Percentiles rank a stretch among this genome's conserved stretches.
Conservation (phyloP, 2,329 filamentous ascomycete species). For the Trichoderma arundinaceum region DNA sequence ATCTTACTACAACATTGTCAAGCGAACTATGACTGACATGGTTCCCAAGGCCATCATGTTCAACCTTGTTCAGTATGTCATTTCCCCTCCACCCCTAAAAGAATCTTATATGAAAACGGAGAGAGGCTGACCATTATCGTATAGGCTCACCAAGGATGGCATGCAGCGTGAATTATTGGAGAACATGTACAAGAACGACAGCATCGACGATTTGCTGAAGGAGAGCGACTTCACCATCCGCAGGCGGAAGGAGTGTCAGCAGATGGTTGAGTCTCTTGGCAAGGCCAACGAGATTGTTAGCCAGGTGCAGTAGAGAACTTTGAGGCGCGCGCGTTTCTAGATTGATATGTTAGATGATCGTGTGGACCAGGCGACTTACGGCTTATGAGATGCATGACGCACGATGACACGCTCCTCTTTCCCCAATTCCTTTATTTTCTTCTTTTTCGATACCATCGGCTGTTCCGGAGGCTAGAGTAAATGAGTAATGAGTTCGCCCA, state of each 20-base stretch:
- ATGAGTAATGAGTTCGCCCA: constrained; percentile 41
- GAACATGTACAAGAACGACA: constrained; percentile 93
- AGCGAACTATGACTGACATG: constrained; percentile 99
- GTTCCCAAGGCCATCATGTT: constrained; percentile 99
- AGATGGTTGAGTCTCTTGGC: constrained; percentile 94
- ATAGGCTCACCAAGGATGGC: constrained; percentile 90
- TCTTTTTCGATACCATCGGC: constrained; percentile 49
- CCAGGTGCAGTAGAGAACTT: constrained; percentile 63
- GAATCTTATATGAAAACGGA: not conserved
- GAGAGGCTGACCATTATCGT: not conserved
- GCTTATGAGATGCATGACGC: constrained; percentile 31
- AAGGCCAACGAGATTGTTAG: constrained; percentile 96
- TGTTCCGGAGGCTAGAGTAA: constrained; percentile 45
- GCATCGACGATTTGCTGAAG: constrained; percentile 92
- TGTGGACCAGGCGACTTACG: constrained; percentile 21
- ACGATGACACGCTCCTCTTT: constrained; percentile 21
- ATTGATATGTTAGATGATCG: constrained; percentile 28
- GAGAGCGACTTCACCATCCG: constrained; percentile 97
- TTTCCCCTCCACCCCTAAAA: not conserved
- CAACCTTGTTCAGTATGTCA: constrained; percentile 86
- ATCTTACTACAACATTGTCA: constrained; percentile 98
- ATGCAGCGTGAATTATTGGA: constrained; percentile 98
- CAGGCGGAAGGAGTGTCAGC: constrained; percentile 95
- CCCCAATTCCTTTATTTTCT: constrained; percentile 29
- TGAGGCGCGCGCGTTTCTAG: constrained; percentile 15